Percentiles rank a stretch among this genome's conserved stretches.
phyloP scores from a whole-genome alignment of 371 early-diverging fungal species.

The Blastocladiella emersonii region DNA sequence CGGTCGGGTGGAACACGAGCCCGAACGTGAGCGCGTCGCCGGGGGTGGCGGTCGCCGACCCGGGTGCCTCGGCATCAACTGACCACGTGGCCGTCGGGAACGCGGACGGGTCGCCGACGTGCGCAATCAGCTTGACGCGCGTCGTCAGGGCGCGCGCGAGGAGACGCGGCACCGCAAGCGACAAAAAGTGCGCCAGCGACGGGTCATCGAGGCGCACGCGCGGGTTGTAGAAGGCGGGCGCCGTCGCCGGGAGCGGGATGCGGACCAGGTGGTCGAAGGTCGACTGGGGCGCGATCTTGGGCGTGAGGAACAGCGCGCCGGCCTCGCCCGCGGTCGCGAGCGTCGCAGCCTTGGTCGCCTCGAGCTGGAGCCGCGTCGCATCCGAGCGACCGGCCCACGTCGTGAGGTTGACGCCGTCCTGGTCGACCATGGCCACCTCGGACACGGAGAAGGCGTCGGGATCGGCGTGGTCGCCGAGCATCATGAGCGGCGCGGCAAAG shows the following conservation, averaged over 20 bases:
- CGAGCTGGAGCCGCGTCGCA: background rate
- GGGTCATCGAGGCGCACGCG: conserved; percentile 42
- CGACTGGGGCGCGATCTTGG: background rate
- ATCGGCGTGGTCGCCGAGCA: background rate
- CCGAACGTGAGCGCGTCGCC: conserved; percentile 37
- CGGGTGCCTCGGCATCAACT: no score
- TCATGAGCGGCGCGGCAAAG: background rate
- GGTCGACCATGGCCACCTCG: background rate
- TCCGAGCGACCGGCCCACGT: background rate
- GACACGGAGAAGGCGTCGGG: background rate
- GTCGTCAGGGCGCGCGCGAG: conserved; percentile 50
- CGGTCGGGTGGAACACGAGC: conserved; percentile 50
- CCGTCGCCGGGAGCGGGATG: conserved; percentile 7
- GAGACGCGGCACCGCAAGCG: conserved; percentile 26
- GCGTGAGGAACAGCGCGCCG: background rate
- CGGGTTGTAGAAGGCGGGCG: conserved; percentile 27
- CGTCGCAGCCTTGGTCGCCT: background rate
- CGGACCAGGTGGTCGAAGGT: conserved; percentile 3
- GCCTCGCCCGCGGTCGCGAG: background rate
- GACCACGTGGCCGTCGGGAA: conserved; percentile 22
- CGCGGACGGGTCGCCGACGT: background rate
- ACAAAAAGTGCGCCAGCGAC: conserved; percentile 23
- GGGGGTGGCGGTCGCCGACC: conserved; percentile 4
- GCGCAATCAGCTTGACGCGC: conserved; percentile 41
- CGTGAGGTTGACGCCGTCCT: background rate